phyloP scores from a whole-genome alignment of 179 eudicot species.

The Drosera spatulata region DNA sequence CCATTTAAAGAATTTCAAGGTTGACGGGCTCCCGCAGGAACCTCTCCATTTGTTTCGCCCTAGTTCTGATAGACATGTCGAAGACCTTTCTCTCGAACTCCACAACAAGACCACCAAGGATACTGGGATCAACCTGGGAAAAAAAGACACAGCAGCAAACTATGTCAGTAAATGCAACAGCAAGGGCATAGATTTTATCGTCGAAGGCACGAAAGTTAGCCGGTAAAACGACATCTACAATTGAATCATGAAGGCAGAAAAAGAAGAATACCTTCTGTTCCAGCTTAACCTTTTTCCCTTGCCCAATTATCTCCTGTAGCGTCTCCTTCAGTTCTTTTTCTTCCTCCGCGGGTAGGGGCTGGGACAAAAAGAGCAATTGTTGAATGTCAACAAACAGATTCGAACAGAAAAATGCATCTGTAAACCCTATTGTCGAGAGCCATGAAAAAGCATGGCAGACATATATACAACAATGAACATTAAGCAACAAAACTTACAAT shows the following conservation, averaged over 20 bases:
- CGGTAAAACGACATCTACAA: too few species aligned
- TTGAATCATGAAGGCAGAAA: background rate
- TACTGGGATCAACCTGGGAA: slow-evolving; percentile 65
- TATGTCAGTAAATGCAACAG: background rate
- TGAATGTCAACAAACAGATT: too few species aligned
- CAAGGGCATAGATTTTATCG: background rate
- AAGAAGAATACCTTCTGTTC: slow-evolving; percentile 60
- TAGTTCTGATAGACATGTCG: slow-evolving; percentile 85
- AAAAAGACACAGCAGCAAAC: background rate
- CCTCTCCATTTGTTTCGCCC: slow-evolving; percentile 90
- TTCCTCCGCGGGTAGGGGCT: slow-evolving; percentile 79
- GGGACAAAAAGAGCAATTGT: slow-evolving; percentile 6
- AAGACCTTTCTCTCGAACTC: slow-evolving; percentile 77
- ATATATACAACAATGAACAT: too few species aligned
- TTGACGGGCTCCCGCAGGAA: slow-evolving; percentile 27
- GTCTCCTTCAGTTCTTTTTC: slow-evolving; percentile 90
- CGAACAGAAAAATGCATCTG: too few species aligned
- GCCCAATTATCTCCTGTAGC: slow-evolving; percentile 66
- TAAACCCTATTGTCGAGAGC: too few species aligned
- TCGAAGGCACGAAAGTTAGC: too few species aligned
- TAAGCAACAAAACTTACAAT: slow-evolving; percentile 46
- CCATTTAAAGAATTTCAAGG: slow-evolving; percentile 7
- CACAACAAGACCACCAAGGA: slow-evolving; percentile 89
- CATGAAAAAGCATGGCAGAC: too few species aligned
- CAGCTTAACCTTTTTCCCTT: slow-evolving; percentile 56